phyloP scores from a whole-genome alignment of 805 yeast genomes.

The Teunomyces stri region DNA sequence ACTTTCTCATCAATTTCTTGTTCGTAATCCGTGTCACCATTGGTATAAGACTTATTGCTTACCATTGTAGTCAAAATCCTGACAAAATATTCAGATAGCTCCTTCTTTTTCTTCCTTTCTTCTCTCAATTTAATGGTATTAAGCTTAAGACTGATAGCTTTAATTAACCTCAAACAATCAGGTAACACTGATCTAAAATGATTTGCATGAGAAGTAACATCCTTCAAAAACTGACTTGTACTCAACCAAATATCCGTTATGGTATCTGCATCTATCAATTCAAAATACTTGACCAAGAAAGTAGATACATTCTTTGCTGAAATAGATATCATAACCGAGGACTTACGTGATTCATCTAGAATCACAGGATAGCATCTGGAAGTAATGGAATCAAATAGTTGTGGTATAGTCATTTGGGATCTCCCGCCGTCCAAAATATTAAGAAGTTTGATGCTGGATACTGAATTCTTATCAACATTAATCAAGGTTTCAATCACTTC shows the following conservation, averaged over 20 bases:
- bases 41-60: slow-evolving; percentile 4
- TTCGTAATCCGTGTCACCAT: slow-evolving; percentile 14
- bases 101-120: slow-evolving; percentile 60
- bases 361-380: slow-evolving; percentile 42
- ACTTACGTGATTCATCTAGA: slow-evolving; percentile 31
- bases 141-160: slow-evolving; percentile 54
- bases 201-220: slow-evolving; percentile 46
- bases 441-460: slow-evolving; percentile 50
- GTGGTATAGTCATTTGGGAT: slow-evolving; percentile 70
- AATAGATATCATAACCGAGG: slow-evolving; percentile 49
- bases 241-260: slow-evolving; percentile 75
- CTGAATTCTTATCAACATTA: slow-evolving; percentile 21
- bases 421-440: slow-evolving; percentile 83
- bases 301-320: slow-evolving; percentile 43
- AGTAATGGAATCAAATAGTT: slow-evolving; percentile 54
- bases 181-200: slow-evolving; percentile 52
- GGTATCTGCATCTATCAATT: slow-evolving; percentile 69
- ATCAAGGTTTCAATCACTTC: slow-evolving; percentile 72
- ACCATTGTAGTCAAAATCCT: slow-evolving; percentile 22
- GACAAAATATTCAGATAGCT: slow-evolving; percentile 38
- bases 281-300: slow-evolving; percentile 61
- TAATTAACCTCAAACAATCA: slow-evolving; percentile 50
- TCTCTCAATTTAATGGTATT: slow-evolving; percentile 60
- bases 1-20: slow-evolving; percentile 12
- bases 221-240: slow-evolving; percentile 58